Evolutionary conservation across 495 filamentous ascomycete genomes (phyloP), one percentile per base, ranked within the genome.

Genomic region (Trichoderma orchidacearum): DNA sequence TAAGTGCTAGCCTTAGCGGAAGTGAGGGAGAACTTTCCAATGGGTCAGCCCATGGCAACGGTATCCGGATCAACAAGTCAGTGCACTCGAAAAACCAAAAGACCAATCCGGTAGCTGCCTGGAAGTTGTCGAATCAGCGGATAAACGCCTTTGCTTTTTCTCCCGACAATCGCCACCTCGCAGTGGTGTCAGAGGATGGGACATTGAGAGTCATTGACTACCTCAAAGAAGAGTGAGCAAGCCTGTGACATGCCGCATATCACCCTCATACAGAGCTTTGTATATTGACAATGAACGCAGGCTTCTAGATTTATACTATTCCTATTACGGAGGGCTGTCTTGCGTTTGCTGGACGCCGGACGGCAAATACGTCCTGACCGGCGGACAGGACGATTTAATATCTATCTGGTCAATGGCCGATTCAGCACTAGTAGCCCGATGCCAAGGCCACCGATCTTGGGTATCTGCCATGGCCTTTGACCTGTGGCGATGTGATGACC

Each of bases 311-410:
- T 70, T 95, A 25, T 95, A 88, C 70, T 83, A 84, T 57, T 86
- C 85, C 57, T 97, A 96, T 71, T 98, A 96, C 63, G 93, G 94
- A 50, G 92, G 87, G 9, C 73, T 97, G 53, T 85, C 84, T 35
- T 95, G 89, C 64, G 89, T 96, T 9, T 94, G 89, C 72, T 98
- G 94, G 94, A 96, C 90, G 2, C 93, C 93, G 2, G 93, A 97
- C 67, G 92, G 91, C 58, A 90, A 93, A 66, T 98, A 96, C 70
- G 84, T 97, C 30, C 75, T 96, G 1, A 96, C 93, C 0, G 93
- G 93, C 41, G 93, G 93, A 2, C 94, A 96, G 66, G 93, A 98
- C 64, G 94, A 97, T 63, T 76, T 96, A 1, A 85, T 97, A 7
- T 89, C 86, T 0, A 96, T 98, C 61, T 98, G 94, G 94, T 89